phyloP scores from a whole-genome alignment of 1,284 basidiomycete genomes.

The Rhodotorula sp. region DNA sequence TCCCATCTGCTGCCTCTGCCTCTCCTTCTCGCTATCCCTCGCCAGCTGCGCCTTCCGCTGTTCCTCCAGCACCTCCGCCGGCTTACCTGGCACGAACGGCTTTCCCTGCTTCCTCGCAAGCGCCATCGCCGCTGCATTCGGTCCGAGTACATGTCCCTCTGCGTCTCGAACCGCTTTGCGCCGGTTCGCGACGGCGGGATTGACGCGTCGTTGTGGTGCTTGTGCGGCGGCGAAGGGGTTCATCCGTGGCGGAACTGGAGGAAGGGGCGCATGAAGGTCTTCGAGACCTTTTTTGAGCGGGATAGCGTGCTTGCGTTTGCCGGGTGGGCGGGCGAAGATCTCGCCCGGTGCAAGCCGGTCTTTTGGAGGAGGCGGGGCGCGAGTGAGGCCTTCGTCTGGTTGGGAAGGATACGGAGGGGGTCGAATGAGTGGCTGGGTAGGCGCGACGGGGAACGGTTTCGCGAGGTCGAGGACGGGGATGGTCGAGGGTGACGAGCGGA shows the following conservation, averaged over 20 bases:
- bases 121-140: slow-evolving; percentile 25
- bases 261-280: background rate
- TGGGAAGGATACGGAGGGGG: background rate
- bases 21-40: background rate
- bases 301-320: background rate
- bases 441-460: slow-evolving; percentile 6
- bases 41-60: background rate
- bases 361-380: slow-evolving; percentile 3
- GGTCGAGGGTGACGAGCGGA: slow-evolving; percentile 9
- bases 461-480: background rate
- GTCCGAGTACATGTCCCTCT: slow-evolving; percentile 9
- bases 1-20: background rate
- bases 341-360: slow-evolving; percentile 24
- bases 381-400: slow-evolving; percentile 1
- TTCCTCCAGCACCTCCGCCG: slow-evolving; percentile 15
- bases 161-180: slow-evolving; percentile 1
- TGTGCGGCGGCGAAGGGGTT: background rate
- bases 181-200: background rate
- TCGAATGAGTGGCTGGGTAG: background rate
- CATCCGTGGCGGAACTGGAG: background rate
- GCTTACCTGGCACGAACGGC: slow-evolving; percentile 30
- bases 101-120: slow-evolving; percentile 12
- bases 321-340: slow-evolving; percentile 10
- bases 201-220: background rate
- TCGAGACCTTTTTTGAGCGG: background rate